These are phyloP conservation scores for Coemansia pectinata DNA, from an alignment of 192 early-diverging fungal genomes.

Conservation along the genomic window DNA sequence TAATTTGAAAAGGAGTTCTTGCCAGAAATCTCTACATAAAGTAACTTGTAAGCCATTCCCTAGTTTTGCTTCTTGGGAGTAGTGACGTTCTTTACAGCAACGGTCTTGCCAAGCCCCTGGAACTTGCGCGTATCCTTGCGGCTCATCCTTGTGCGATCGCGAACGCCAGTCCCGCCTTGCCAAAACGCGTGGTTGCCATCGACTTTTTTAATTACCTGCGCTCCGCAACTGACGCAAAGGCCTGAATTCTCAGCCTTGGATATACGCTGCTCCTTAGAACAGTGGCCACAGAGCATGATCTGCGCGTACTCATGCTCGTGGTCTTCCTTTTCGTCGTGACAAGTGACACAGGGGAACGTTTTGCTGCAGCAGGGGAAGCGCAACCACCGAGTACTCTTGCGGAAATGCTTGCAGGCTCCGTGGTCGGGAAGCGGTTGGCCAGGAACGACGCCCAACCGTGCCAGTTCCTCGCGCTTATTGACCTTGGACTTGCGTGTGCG, in stretches of 20 bases:
- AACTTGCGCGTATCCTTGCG: constrained; percentile 71
- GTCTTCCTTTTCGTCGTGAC: constrained; percentile 77
- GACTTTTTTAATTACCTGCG: constrained; percentile 56
- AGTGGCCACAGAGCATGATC: constrained; percentile 83
- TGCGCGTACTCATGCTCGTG: constrained; percentile 72
- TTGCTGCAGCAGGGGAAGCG: constrained; percentile 90
- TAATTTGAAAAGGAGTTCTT: no score
- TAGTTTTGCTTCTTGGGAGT: constrained; percentile 25
- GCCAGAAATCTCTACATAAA: neutral
- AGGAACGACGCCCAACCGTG: constrained; percentile 64
- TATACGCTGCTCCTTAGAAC: constrained; percentile 75
- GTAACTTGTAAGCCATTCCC: neutral
- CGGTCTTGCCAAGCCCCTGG: constrained; percentile 62
- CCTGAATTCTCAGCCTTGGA: constrained; percentile 45
- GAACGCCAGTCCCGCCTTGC: constrained; percentile 88
- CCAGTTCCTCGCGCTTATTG: constrained; percentile 56
- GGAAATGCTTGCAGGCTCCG: constrained; percentile 83
- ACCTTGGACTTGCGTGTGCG: constrained; percentile 53
- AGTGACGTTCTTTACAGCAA: constrained; percentile 39
- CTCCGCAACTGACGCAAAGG: constrained; percentile 64
- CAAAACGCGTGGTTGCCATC: constrained; percentile 71
- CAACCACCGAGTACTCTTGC: constrained; percentile 88
- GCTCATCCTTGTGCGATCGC: constrained; percentile 73
- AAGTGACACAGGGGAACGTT: constrained; percentile 79
- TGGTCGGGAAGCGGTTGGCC: constrained; percentile 75